Evolutionary conservation across 208 protist species (phyloP), one percentile per base, ranked within the genome.

Genomic region (Acanthamoeba quina): DNA sequence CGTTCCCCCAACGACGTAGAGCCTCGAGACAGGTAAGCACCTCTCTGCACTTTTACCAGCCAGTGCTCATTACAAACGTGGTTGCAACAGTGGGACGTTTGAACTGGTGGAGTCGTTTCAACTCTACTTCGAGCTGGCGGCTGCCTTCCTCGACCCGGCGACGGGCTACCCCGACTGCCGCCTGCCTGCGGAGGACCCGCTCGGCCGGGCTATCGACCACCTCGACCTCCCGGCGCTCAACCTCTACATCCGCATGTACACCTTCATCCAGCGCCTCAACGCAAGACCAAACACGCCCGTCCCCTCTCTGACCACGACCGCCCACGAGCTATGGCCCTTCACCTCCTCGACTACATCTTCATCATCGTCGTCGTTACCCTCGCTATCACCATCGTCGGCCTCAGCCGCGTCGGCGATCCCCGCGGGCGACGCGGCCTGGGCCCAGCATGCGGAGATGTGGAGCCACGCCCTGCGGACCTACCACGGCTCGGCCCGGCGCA

Each of bases 221-320:
- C 19, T 86, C 52, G 78, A 86, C 47, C 47, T 86, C 0, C 10
- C 9, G 17, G 44, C 47, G 4, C 56, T 86, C 78, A 86, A 86
- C 78, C 15, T 58, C 34, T 86, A 86, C 24, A 86, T 86, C 26
- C 78, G 56, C 26, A 52, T 86, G 47, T 86, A 86, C 78, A 86
- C 78, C 26, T 31, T 58, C 24, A 62, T 86, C n/a, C 78, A 86
- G 52, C 5, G 21, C 44, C 9, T 31, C 52, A 24, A 29, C 47
- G 1, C 41, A 9, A 2, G 3, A 11, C 17, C 34, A 5, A 29
- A 76, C 68, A 11, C 31, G 68, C 31, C 68, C 1, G 31, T 44
- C 13, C 68, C 68, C 34, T 17, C n/a, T 34, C 31, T 10, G 9
- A 29, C 60, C 17, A 31, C 60, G 24, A 5, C 60, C 5, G 21